phyloP scores from a whole-genome alignment of 768 basidiomycete genomes.

The Boletus fagicola region DNA sequence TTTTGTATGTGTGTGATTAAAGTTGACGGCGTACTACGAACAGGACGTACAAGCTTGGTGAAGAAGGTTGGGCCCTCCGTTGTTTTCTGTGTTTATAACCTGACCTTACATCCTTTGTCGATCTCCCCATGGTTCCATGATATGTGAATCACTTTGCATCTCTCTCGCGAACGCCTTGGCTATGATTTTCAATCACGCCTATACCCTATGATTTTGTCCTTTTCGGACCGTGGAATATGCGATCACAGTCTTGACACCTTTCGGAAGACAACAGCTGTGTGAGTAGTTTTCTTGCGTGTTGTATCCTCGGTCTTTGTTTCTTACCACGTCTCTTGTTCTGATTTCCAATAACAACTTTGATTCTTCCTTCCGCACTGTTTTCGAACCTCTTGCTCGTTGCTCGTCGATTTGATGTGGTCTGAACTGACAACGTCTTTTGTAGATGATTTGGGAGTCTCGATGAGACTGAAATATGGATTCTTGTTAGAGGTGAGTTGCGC shows the following conservation, averaged over 20 bases:
- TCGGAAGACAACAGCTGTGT: constrained; percentile 86
- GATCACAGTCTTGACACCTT: constrained; percentile 74
- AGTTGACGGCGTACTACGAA: not conserved
- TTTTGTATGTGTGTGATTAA: constrained; percentile 6
- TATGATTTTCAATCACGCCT: not conserved
- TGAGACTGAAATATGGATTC: constrained; percentile 77
- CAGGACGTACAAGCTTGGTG: constrained; percentile 89
- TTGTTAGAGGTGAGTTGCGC: constrained; percentile 50
- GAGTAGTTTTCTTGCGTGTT: constrained; percentile 22
- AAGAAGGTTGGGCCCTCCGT: constrained; percentile 54
- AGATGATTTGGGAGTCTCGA: constrained; percentile 69
- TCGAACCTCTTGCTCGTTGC: not conserved
- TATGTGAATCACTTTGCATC: not conserved
- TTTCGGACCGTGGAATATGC: too few relatives aligned
- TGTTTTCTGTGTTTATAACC: not conserved
- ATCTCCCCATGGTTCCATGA: not conserved
- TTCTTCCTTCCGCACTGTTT: not conserved
- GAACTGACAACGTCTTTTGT: not conserved
- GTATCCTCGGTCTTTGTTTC: not conserved
- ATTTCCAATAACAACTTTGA: too few relatives aligned
- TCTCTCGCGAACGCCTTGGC: not conserved
- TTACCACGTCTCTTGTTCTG: not conserved
- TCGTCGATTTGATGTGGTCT: not conserved
- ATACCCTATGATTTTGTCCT: not conserved
- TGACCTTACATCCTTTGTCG: constrained; percentile 2